These are phyloP conservation scores for Apiosordaria backusii DNA, from an alignment of 495 filamentous ascomycete species.

Conservation along the genomic window DNA sequence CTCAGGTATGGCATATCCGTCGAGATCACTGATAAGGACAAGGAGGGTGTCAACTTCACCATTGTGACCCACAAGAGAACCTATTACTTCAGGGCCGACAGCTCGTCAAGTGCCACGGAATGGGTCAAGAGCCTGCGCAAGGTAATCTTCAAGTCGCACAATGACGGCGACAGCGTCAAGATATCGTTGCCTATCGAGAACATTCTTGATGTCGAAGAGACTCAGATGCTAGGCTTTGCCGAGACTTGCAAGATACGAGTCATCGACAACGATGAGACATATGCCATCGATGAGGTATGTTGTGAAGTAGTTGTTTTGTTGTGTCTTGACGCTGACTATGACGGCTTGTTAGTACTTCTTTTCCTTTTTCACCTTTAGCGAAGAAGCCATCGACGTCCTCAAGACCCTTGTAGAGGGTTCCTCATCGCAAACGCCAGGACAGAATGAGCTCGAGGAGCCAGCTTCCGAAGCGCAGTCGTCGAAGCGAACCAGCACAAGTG, in stretches of 20 bases:
- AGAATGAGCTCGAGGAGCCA: constrained; percentile 17
- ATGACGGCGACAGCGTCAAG: constrained; percentile 96
- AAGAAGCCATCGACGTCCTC: constrained; percentile 78
- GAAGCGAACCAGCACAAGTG: constrained; percentile 21
- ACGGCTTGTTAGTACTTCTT: constrained; percentile 68
- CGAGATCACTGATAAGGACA: constrained; percentile 65
- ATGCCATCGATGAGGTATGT: constrained; percentile 87
- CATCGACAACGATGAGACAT: constrained; percentile 88
- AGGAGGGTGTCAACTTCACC: constrained; percentile 71
- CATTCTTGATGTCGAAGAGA: constrained; percentile 89
- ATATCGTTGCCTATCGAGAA: constrained; percentile 86
- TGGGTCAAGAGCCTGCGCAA: constrained; percentile 95
- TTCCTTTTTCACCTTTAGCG: constrained; percentile 84
- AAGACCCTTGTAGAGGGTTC: constrained; percentile 69
- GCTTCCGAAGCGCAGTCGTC: constrained; percentile 18
- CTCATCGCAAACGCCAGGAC: constrained; percentile 43
- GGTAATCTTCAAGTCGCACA: constrained; percentile 92
- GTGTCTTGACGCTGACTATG: background rate
- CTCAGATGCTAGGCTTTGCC: constrained; percentile 84
- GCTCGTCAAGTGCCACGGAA: constrained; percentile 82
- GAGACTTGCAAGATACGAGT: constrained; percentile 93
- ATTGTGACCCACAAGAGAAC: constrained; percentile 79
- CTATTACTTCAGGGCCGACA: constrained; percentile 89
- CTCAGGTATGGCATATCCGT: constrained; percentile 89
- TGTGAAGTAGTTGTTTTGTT: constrained; percentile 26